Percentiles rank a stretch among this genome's conserved stretches.
Conservation (phyloP, 129 eudicot species). For the Lonicera japonica region DNA sequence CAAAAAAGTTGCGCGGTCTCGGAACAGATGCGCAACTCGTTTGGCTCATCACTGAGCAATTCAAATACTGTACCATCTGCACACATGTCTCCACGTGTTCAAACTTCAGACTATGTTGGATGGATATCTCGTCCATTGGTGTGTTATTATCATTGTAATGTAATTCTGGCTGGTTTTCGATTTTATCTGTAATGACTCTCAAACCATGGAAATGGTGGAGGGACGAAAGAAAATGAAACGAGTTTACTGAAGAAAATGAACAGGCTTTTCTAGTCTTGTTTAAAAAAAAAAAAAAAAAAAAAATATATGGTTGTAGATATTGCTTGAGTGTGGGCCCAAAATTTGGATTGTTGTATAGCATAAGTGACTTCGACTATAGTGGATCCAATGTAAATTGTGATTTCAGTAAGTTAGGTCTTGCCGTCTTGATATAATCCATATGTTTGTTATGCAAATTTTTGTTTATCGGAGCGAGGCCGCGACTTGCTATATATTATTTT, state of each 20-base stretch:
- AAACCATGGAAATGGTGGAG: not conserved
- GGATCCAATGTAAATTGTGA: too few species aligned
- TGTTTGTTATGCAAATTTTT: too few species aligned
- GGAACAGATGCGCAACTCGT: not conserved
- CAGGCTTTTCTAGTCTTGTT: not conserved
- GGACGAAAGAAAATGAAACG: not conserved
- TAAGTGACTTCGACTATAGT: too few species aligned
- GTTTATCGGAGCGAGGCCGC: too few species aligned
- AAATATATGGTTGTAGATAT: too few species aligned
- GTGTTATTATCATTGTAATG: constrained; percentile 8
- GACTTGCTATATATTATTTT: too few species aligned
- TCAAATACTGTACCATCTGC: constrained; percentile 20
- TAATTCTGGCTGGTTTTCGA: constrained; percentile 11
- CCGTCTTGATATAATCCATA: too few species aligned
- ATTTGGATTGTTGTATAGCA: too few species aligned
- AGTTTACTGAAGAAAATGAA: not conserved
- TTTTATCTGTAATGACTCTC: not conserved
- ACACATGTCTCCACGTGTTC: not conserved
- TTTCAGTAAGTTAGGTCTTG: too few species aligned
- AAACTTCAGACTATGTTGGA: constrained; percentile 3
- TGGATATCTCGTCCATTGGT: constrained; percentile 7
- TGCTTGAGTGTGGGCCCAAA: too few species aligned
- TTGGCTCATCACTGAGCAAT: constrained; percentile 24
- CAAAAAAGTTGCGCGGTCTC: constrained; percentile 3
- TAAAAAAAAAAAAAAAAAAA: too few species aligned